Conservation (phyloP, 495 filamentous ascomycete species). For the Endocarpon pusillum region DNA sequence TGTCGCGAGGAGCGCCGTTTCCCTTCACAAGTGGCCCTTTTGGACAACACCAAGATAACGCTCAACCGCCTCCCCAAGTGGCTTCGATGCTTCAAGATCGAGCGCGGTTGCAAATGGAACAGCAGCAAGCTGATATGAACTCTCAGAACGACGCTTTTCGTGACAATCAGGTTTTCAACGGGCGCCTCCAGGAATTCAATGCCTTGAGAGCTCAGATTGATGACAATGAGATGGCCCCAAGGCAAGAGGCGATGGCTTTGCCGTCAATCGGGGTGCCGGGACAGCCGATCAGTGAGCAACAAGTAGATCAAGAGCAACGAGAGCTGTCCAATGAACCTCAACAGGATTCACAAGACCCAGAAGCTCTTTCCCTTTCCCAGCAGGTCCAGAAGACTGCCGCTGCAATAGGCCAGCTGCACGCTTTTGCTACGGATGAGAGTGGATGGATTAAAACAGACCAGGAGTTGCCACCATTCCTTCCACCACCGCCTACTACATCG, state of each 20-base stretch:
- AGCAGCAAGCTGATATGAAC: conserved; percentile 39
- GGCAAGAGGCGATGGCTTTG: too few species aligned
- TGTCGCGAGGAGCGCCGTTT: conserved; percentile 33
- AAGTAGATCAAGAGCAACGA: too few species aligned
- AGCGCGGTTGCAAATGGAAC: conserved; percentile 43
- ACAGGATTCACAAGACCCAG: too few species aligned
- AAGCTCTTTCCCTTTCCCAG: conserved; percentile 61
- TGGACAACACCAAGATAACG: conserved; percentile 35
- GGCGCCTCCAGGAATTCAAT: conserved; percentile 48
- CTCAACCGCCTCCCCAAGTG: conserved; percentile 40
- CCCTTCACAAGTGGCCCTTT: conserved; percentile 34
- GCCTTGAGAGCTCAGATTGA: conserved; percentile 37
- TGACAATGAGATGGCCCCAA: too few species aligned
- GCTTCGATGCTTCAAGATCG: conserved; percentile 42
- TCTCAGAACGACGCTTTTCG: conserved; percentile 25
- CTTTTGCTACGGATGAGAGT: too few species aligned
- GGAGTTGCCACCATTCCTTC: conserved; percentile 69
- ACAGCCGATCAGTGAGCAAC: too few species aligned
- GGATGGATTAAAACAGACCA: not conserved
- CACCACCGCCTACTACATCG: conserved; percentile 52
- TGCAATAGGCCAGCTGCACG: conserved; percentile 43
- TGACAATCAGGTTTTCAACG: conserved; percentile 35
- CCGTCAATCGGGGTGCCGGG: too few species aligned
- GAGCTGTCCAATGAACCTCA: too few species aligned
- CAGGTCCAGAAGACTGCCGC: conserved; percentile 70